Percentiles rank a stretch among this genome's conserved stretches.
Conservation (phyloP, 225 moss, liverwort and hornwort species). For the Pleurozium schreberi region DNA sequence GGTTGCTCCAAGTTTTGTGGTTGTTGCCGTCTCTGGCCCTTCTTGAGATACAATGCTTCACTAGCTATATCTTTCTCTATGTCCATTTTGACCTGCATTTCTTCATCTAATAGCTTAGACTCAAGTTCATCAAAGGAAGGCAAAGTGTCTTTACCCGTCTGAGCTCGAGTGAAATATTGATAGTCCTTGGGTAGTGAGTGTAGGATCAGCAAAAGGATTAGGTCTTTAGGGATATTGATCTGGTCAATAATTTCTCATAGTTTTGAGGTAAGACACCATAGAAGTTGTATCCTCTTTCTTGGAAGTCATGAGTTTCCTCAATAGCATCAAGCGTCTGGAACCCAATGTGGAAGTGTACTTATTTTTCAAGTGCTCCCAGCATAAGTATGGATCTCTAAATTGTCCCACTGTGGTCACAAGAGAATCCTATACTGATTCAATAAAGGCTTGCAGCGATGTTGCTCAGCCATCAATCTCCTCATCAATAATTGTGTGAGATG, state of each 20-base stretch:
- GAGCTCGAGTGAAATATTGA: neutral
- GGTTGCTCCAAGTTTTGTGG: no score
- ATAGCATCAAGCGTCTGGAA: accelerated
- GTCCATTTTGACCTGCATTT: neutral
- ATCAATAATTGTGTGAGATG: accelerated
- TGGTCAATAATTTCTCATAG: neutral
- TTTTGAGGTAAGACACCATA: neutral
- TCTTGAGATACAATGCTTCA: neutral
- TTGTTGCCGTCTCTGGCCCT: no score
- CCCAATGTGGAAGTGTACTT: accelerated
- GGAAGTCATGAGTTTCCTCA: accelerated
- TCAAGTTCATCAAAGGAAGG: neutral
- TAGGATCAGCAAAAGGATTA: neutral
- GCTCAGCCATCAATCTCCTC: accelerated
- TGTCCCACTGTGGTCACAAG: neutral
- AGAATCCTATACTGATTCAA: accelerated
- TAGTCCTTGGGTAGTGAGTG: neutral
- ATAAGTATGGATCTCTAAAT: neutral
- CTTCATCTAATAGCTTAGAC: neutral
- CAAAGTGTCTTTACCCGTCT: neutral
- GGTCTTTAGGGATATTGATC: neutral
- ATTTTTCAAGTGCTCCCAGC: neutral
- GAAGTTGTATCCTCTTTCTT: accelerated
- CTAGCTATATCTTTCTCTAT: neutral
- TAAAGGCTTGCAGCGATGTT: accelerated